Evolutionary conservation across 1,284 basidiomycete species (phyloP), one percentile per base, ranked within the genome.

Genomic region (Gymnopus androsaceus): DNA sequence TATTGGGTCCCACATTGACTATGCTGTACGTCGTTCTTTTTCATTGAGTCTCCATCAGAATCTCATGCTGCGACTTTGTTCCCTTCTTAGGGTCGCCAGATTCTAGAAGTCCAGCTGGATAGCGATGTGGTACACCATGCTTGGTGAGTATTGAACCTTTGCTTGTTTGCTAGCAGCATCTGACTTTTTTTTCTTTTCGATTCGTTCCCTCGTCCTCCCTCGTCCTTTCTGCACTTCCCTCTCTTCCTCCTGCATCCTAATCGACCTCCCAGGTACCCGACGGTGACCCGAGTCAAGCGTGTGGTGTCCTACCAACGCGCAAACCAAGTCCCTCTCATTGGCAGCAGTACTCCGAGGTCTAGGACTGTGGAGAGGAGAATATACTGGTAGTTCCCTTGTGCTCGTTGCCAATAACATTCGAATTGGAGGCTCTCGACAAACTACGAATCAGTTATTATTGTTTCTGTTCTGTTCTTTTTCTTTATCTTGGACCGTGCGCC

Each of bases 81-180:
- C n/a, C 42, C 17, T 40, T 23, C 55, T 3, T 65, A 92, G 89
- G 89, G 89, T 55, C 84, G 89, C 55, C 87, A 89, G 73, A 79
- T 91, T 60, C 72, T 92, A 58, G 87, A 91, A 66, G 85, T 92
- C 36, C 89, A 89, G 67, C 81, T 92, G 53, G 87, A 90, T 60
- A 73, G 78, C 21, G 76, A 76, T 30, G 83, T 87, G 56, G 67
- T 88, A 57, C 88, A 85, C 77, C 74, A 87, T 57, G 83, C 86
- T 50, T 87, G 81, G 84, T 87, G 64, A 58, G 75, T 71, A 21
- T 52, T 19, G 14, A 27, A 19, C n/a, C n/a, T n/a, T n/a, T n/a
- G n/a, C n/a, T n/a, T 34, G 15, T 28, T 21, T 51, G 15, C 12
- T 46, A 8, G 34, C 4, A 21, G 14, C 6, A 14, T n/a, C n/a